Percentiles rank a stretch among this genome's conserved stretches.
Evolutionary conservation across 1,284 basidiomycete genomes (phyloP).

Genomic region (Ustilago curta): DNA sequence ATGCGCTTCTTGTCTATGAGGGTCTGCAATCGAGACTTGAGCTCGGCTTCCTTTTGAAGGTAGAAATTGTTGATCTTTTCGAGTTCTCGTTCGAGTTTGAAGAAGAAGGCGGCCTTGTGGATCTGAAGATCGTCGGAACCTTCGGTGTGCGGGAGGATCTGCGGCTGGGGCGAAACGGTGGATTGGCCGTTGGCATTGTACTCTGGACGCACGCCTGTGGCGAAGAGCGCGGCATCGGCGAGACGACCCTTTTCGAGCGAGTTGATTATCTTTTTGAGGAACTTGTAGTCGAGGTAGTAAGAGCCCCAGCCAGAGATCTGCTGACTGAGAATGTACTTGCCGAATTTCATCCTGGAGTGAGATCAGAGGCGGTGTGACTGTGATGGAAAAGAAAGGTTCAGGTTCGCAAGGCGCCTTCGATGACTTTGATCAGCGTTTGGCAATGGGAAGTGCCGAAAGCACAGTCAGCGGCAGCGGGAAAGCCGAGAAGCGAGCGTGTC

Average conservation of each 20-base stretch:
- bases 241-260: conserved; percentile 92
- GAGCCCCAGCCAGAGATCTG: conserved; percentile 97
- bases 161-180: conserved; percentile 40
- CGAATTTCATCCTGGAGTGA: conserved; percentile 82
- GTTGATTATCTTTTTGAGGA: conserved; percentile 97
- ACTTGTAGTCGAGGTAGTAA: conserved; percentile 99
- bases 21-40: conserved; percentile 87
- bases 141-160: conserved; percentile 55
- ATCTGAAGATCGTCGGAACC: conserved; percentile 72
- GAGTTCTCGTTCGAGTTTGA: conserved; percentile 95
- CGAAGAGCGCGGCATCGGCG: conserved; percentile 87
- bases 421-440: not conserved
- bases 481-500: not conserved
- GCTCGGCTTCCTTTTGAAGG: conserved; percentile 95
- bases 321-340: conserved; percentile 95
- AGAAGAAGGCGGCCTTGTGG: conserved; percentile 98
- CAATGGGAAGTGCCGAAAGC: not conserved
- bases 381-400: not conserved
- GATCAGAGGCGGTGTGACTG: not conserved
- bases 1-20: conserved; percentile 91
- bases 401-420: no score
- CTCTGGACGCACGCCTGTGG: conserved; percentile 80
- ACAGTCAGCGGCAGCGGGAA: not conserved
- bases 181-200: conserved; percentile 28
- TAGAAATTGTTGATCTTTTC: conserved; percentile 99